These are phyloP conservation scores for Musa beccarii DNA, from an alignment of 176 grass and related monocot genomes.

Conservation along the genomic window DNA sequence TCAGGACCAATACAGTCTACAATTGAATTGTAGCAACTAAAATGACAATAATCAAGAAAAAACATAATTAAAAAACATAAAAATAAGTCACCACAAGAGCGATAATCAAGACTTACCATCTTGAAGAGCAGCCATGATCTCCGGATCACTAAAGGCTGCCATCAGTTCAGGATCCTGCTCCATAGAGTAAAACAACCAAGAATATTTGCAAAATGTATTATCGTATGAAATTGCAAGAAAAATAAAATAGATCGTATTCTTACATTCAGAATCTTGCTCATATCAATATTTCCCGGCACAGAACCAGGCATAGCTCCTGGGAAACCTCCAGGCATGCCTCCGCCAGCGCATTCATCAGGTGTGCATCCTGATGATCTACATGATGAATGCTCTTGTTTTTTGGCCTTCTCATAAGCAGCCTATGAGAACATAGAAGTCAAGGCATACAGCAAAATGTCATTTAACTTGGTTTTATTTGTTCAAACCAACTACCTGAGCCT, in stretches of 20 bases:
- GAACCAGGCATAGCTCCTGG: slow-evolving; percentile 51
- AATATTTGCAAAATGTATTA: not conserved
- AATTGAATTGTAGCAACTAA: not conserved
- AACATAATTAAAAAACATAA: not conserved
- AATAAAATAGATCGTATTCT: slow-evolving; percentile 15
- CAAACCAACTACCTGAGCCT: slow-evolving; percentile 55
- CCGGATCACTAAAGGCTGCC: slow-evolving; percentile 75
- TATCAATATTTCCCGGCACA: slow-evolving; percentile 61
- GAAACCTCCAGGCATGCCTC: slow-evolving; percentile 34
- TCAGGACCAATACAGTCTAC: not conserved
- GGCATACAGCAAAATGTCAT: not conserved
- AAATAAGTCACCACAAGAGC: not conserved
- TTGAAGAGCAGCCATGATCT: slow-evolving; percentile 88
- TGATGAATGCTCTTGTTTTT: slow-evolving; percentile 76
- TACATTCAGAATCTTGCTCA: slow-evolving; percentile 85
- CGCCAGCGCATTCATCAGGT: slow-evolving; percentile 22
- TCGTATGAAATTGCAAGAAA: not conserved
- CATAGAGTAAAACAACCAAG: not conserved
- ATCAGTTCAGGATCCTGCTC: slow-evolving; percentile 81
- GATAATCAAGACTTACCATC: slow-evolving; percentile 40
- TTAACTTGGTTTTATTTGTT: not conserved
- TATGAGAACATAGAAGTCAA: slow-evolving; percentile 21
- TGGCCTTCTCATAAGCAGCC: slow-evolving; percentile 96
- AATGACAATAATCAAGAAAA: not conserved
- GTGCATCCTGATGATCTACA: slow-evolving; percentile 39